phyloP scores from a whole-genome alignment of 2,329 filamentous ascomycete genomes.

The Zelopaecilomyces penicillatus region DNA sequence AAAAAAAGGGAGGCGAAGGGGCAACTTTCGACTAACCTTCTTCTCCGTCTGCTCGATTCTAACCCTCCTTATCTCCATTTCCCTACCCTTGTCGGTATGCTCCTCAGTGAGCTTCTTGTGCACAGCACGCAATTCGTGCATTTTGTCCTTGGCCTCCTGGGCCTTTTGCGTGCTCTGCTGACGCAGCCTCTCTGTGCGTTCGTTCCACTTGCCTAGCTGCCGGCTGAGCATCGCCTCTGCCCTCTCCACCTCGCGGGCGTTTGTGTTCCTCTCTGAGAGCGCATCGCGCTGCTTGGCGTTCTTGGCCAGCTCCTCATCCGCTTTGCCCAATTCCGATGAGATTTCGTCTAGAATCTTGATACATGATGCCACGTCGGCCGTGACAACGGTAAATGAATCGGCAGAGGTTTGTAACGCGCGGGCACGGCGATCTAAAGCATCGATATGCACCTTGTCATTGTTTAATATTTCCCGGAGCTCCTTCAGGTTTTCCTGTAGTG shows the following conservation, averaged over 20 bases:
- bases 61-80: slow-evolving; percentile 88
- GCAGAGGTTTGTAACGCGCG: slow-evolving; percentile 84
- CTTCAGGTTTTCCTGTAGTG: slow-evolving; percentile 70
- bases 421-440: slow-evolving; percentile 77
- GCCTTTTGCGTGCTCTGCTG: slow-evolving; percentile 76
- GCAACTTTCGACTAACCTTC: slow-evolving; percentile 53
- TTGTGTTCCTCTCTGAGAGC: slow-evolving; percentile 78
- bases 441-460: slow-evolving; percentile 75
- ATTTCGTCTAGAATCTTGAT: slow-evolving; percentile 88
- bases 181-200: slow-evolving; percentile 76
- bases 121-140: slow-evolving; percentile 77
- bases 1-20: not conserved
- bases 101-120: slow-evolving; percentile 80
- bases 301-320: slow-evolving; percentile 80
- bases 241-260: slow-evolving; percentile 83
- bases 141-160: slow-evolving; percentile 70
- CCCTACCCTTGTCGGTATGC: slow-evolving; percentile 74
- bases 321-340: slow-evolving; percentile 71
- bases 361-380: slow-evolving; percentile 77
- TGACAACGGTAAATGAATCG: slow-evolving; percentile 79
- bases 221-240: slow-evolving; percentile 76
- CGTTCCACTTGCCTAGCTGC: slow-evolving; percentile 77
- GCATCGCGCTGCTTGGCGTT: slow-evolving; percentile 79
- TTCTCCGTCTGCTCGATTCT: slow-evolving; percentile 97
- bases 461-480: slow-evolving; percentile 74